Evolutionary conservation across 2,329 filamentous ascomycete species (phyloP).

Genomic region (Didymella sp.): DNA sequence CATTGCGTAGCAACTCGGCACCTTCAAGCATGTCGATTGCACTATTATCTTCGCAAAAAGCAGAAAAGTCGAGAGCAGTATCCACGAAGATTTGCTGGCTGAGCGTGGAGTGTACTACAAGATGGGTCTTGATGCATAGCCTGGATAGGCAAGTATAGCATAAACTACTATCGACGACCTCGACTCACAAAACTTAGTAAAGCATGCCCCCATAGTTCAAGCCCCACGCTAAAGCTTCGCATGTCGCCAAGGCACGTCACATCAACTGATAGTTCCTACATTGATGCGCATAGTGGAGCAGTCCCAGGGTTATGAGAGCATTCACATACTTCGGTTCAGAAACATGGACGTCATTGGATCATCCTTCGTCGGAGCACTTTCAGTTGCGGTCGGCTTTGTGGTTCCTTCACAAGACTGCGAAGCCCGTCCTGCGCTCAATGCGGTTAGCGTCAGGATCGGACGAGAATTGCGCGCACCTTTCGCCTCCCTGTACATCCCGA

Average conservation of each 20-base stretch:
- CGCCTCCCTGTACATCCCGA: not conserved
- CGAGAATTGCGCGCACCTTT: not conserved
- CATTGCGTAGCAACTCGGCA: constrained; percentile 88
- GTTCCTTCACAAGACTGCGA: not conserved
- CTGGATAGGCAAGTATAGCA: constrained; percentile 5
- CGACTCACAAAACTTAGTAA: not conserved
- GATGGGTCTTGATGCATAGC: constrained; percentile 16
- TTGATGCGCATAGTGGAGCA: not conserved
- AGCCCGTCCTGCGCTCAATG: not conserved
- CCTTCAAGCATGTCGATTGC: constrained; percentile 90
- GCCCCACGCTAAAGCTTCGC: not conserved
- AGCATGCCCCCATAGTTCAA: not conserved
- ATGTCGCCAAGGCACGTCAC: constrained; percentile 7
- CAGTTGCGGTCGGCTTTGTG: not conserved
- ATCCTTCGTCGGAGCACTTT: not conserved
- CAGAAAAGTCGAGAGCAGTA: constrained; percentile 81
- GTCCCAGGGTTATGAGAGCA: not conserved
- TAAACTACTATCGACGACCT: not conserved
- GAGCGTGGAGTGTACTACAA: constrained; percentile 50
- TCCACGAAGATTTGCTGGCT: constrained; percentile 50
- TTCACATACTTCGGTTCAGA: not conserved
- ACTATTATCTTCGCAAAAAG: constrained; percentile 96
- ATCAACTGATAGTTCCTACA: not conserved
- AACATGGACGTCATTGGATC: not conserved
- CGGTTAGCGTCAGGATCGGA: not conserved